Evolutionary conservation across 495 filamentous ascomycete species (phyloP).

Genomic region (Umbilicaria muhlenbergii): DNA sequence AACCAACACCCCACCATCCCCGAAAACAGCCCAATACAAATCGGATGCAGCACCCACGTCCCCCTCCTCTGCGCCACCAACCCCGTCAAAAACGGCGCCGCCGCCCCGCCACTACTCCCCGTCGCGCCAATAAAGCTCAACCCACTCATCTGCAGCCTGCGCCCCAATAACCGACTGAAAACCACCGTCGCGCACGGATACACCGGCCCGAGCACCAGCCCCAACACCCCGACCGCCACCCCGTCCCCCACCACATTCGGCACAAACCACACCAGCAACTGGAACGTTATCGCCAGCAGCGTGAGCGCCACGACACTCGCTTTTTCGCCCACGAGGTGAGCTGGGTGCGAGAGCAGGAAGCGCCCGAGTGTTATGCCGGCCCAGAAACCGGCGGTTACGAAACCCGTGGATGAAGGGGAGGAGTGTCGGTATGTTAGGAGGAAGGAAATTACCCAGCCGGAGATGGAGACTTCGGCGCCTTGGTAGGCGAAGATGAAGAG

Average conservation of each 20-base stretch:
- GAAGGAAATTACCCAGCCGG: conserved; percentile 72
- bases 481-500: conserved; percentile 74
- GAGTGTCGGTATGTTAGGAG: conserved; percentile 54
- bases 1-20: conserved; percentile 58
- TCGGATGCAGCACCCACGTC: conserved; percentile 60
- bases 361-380: conserved; percentile 55
- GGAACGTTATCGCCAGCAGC: conserved; percentile 42
- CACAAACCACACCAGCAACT: conserved; percentile 61
- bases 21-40: conserved; percentile 49
- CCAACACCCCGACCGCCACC: conserved; percentile 55
- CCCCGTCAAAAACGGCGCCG: conserved; percentile 61
- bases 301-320: conserved; percentile 44
- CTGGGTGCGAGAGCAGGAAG: conserved; percentile 47
- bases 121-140: conserved; percentile 57
- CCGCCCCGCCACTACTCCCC: conserved; percentile 59
- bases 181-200: conserved; percentile 57
- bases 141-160: conserved; percentile 46
- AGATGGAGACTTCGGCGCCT: conserved; percentile 62
- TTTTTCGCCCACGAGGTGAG: conserved; percentile 52
- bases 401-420: conserved; percentile 50
- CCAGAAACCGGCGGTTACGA: conserved; percentile 77
- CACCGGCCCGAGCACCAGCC: conserved; percentile 62
- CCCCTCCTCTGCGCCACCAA: conserved; percentile 52
- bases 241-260: conserved; percentile 56
- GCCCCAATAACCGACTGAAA: conserved; percentile 44